Percentiles rank a stretch among this genome's conserved stretches.
These are phyloP conservation scores for Xanthoconium purpureum DNA, from an alignment of 768 basidiomycete species.

Conservation along the genomic window DNA sequence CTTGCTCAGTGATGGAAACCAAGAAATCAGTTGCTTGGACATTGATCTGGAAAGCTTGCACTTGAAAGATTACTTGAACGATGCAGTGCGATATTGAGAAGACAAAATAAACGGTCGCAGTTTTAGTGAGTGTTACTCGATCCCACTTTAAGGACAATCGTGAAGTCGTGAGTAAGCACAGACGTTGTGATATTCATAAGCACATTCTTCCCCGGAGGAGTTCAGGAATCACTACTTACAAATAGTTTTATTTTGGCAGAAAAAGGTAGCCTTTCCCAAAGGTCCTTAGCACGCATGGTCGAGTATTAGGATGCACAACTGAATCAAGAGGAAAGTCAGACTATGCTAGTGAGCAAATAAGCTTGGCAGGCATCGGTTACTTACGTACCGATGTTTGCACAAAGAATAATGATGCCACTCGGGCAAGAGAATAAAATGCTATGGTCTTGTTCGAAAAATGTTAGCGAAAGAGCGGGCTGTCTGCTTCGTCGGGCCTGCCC, in stretches of 20 bases:
- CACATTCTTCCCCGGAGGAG: no score
- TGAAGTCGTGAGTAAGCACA: not conserved
- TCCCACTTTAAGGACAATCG: not conserved
- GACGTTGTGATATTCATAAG: not conserved
- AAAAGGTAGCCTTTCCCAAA: not conserved
- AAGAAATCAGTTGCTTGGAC: not conserved
- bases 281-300: not conserved
- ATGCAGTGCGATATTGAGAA: not conserved
- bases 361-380: no score
- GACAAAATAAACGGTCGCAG: not conserved
- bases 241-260: not conserved
- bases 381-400: no score
- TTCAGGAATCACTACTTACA: not conserved
- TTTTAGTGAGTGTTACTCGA: not conserved
- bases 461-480: no score
- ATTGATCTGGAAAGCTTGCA: not conserved
- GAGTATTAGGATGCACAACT: no score
- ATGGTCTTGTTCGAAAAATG: no score
- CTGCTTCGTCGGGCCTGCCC: no score
- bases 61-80: not conserved
- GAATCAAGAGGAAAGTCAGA: no score
- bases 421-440: no score
- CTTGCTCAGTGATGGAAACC: not conserved
- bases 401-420: no score
- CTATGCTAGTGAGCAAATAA: no score